Conservation (phyloP, 73 alveolate species). For the Diophrys appendiculata region DNA sequence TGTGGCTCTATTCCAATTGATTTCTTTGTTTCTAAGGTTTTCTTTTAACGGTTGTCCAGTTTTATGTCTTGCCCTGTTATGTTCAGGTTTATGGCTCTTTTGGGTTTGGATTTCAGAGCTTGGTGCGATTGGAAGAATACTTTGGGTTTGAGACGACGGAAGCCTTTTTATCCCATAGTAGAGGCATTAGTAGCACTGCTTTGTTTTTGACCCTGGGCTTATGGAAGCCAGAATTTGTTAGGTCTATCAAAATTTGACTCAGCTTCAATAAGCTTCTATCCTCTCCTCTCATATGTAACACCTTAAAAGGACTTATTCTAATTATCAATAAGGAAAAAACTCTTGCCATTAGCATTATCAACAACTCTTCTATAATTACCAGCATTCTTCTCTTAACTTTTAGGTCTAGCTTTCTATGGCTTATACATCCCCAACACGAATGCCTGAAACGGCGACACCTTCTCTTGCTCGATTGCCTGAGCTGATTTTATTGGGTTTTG, state of each 20-base stretch:
- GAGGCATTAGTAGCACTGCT: not conserved
- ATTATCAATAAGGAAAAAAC: not conserved
- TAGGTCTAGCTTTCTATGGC: not conserved
- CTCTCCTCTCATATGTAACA: not conserved
- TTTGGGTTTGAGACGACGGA: not conserved
- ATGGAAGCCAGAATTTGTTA: not conserved
- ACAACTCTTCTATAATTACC: not conserved
- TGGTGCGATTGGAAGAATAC: not conserved
- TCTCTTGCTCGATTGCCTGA: not conserved
- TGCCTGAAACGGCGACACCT: not conserved
- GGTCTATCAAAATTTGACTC: not conserved
- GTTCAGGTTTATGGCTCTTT: no score
- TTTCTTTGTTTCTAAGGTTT: no score
- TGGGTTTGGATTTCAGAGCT: not conserved
- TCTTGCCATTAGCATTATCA: not conserved
- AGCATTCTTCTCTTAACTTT: not conserved
- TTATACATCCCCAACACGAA: not conserved
- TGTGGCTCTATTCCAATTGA: no score
- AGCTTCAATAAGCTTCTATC: not conserved
- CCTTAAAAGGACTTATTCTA: not conserved
- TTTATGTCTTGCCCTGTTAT: no score
- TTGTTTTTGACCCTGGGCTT: not conserved
- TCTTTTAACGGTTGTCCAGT: no score
- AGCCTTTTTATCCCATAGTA: not conserved
- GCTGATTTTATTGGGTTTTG: not conserved